Conservation (phyloP, 495 filamentous ascomycete genomes). For the Podospora pseudocomata region DNA sequence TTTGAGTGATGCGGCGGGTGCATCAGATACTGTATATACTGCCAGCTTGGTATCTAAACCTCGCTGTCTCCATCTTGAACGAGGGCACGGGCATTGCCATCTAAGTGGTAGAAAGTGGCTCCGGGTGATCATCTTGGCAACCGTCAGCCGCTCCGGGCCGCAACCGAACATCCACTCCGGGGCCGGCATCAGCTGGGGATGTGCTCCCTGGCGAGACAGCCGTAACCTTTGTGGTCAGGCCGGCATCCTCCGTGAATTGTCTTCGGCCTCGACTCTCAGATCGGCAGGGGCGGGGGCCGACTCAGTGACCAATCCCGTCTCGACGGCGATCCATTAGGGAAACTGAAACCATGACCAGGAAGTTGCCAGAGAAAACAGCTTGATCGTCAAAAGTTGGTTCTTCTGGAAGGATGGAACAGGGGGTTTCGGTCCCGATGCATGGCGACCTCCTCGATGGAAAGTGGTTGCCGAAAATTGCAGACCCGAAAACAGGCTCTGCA, state of each 20-base stretch:
- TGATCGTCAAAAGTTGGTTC: neutral
- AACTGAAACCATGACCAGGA: neutral
- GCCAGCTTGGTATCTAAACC: neutral
- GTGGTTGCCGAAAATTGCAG: neutral
- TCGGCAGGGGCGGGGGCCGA: neutral
- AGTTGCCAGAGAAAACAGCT: neutral
- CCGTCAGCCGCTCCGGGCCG: neutral
- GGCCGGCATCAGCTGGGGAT: neutral
- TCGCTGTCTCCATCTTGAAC: neutral
- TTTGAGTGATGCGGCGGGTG: neutral
- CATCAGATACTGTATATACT: neutral
- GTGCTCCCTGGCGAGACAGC: too few species aligned
- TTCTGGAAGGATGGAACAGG: neutral
- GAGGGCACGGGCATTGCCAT: neutral
- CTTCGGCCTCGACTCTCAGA: neutral
- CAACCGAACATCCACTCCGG: neutral
- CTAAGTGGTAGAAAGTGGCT: neutral
- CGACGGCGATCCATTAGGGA: constrained; percentile 10
- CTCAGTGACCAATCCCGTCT: constrained; percentile 11
- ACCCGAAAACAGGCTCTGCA: neutral
- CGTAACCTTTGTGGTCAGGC: neutral
- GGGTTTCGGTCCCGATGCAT: neutral
- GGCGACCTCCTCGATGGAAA: neutral
- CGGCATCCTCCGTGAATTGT: neutral
- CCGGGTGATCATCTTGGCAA: neutral